A percentile compares a stretch with the other conserved stretches of the same genome.
Evolutionary conservation across 2,329 filamentous ascomycete genomes (phyloP).

Genomic region (Cryphonectria carpinicola): DNA sequence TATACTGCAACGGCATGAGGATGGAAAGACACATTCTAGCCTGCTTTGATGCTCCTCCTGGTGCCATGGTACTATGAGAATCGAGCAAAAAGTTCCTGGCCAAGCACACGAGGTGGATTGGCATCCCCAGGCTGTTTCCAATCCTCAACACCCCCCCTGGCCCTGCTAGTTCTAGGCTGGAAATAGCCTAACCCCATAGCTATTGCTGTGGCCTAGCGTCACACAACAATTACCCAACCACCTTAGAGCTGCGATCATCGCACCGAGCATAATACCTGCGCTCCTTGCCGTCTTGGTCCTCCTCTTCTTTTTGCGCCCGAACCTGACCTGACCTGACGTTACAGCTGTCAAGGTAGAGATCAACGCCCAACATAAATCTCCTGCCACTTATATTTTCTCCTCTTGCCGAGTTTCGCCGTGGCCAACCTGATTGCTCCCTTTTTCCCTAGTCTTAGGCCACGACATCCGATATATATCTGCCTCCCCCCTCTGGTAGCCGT

Average conservation of each 20-base stretch:
- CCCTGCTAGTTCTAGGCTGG: slow-evolving; percentile 15
- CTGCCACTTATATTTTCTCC: neutral
- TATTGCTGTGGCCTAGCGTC: slow-evolving; percentile 15
- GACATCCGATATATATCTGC: slow-evolving; percentile 4
- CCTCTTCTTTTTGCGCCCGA: neutral
- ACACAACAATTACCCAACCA: slow-evolving; percentile 16
- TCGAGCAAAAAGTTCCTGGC: neutral
- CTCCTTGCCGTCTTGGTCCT: slow-evolving; percentile 5
- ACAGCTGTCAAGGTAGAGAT: slow-evolving; percentile 8
- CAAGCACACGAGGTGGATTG: neutral
- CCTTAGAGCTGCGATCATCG: slow-evolving; percentile 15
- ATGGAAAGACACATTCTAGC: neutral
- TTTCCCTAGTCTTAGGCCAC: slow-evolving; percentile 1
- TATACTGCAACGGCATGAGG: neutral
- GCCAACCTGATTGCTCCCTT: neutral
- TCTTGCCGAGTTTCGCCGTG: slow-evolving; percentile 12
- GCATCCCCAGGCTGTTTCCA: slow-evolving; percentile 5
- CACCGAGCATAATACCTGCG: slow-evolving; percentile 11
- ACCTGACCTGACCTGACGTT: slow-evolving; percentile 7
- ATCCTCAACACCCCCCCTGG: neutral
- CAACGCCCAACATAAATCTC: neutral
- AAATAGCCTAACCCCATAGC: slow-evolving; percentile 19
- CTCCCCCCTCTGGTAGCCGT: neutral
- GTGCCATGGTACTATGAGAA: neutral
- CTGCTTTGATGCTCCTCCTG: neutral